These are phyloP conservation scores for Rosa persica DNA, from an alignment of 306 rosid genomes.

Conservation along the genomic window DNA sequence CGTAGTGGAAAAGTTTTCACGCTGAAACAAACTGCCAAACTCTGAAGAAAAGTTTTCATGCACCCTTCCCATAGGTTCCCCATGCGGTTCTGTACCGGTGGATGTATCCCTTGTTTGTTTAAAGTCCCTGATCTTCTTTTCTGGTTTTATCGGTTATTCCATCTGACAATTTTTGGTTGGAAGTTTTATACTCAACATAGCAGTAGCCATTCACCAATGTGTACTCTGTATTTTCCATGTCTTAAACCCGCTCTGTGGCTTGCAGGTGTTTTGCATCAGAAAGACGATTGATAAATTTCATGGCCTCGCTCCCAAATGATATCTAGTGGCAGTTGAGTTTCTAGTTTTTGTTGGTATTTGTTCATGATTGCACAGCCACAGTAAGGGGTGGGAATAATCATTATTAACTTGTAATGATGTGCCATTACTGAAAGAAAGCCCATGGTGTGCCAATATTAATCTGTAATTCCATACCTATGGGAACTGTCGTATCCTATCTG, in stretches of 20 bases:
- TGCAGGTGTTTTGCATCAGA: conserved; percentile 90
- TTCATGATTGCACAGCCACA: conserved; percentile 46
- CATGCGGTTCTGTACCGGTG: background rate
- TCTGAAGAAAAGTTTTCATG: background rate
- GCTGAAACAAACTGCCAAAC: background rate
- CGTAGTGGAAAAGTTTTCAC: background rate
- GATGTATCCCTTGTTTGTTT: background rate
- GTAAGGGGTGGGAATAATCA: conserved; percentile 34
- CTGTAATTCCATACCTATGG: conserved; percentile 42
- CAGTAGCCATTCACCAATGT: background rate
- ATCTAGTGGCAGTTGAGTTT: conserved; percentile 54
- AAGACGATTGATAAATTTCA: conserved; percentile 89
- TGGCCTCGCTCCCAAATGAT: conserved; percentile 70
- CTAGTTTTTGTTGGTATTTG: conserved; percentile 38
- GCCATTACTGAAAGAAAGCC: conserved; percentile 23
- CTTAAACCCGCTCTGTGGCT: conserved; percentile 12
- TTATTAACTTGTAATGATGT: conserved; percentile 8
- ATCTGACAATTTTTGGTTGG: background rate
- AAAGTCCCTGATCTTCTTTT: background rate
- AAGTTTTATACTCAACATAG: background rate
- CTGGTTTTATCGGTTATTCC: background rate
- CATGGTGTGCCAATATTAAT: conserved; percentile 26
- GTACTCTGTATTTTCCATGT: conserved; percentile 4
- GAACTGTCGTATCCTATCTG: conserved; percentile 24
- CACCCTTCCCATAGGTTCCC: background rate